Base-by-base conservation (phyloP, 371 early-diverging fungal genomes). In the Phascolomyces articulosus region DNA sequence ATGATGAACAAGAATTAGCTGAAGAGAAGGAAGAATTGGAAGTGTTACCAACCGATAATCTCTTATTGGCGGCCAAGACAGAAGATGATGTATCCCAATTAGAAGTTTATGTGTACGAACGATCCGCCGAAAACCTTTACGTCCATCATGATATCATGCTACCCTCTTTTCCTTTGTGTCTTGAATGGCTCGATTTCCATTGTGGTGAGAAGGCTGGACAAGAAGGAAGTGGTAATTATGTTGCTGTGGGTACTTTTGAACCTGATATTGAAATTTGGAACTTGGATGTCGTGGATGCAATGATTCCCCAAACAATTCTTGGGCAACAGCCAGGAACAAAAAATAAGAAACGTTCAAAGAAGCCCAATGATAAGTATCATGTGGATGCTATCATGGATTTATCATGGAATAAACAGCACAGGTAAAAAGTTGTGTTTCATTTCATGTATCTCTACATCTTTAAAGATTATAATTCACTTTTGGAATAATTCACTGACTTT, bases 251-350 rank as follows among this genome's bases (percentile, higher is more conserved):
- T 44, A 96, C 97, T 9, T 96, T 97, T 79, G 95, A 96, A 61
- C 96, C 98, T 6, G 91, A 92, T 71, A 95, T 99, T 62, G 98
- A 99, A 74, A 95, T 98, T 60, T 99, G 99, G 99, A 91, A 98
- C 76, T 74, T 97, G 63, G 97, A 99, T 69, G 82, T 86, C 1
- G 71, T 96, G 34, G 98, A 99, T 70, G 82, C 89, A 31, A 88
- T 93, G 85, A 93, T 91, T 72, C 99, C 99, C 7, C 90, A 93
- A 58, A 86, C 91, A 23, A 91, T 98, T 28, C 83, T 98, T 1
- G 98, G 98, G 15, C 83, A 86, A 27, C 28, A 27, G 16, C 40
- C 29, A 20, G 38, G 38, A 3, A 18, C 29, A 56, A 38, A 84
- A 83, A 70, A 76, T 29, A 85, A 87, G 67, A 91, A 87, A 75